A percentile compares a stretch with the other conserved stretches of the same genome.
phyloP scores from a whole-genome alignment of 2,329 filamentous ascomycete genomes.

The Talaromyces sp. region DNA sequence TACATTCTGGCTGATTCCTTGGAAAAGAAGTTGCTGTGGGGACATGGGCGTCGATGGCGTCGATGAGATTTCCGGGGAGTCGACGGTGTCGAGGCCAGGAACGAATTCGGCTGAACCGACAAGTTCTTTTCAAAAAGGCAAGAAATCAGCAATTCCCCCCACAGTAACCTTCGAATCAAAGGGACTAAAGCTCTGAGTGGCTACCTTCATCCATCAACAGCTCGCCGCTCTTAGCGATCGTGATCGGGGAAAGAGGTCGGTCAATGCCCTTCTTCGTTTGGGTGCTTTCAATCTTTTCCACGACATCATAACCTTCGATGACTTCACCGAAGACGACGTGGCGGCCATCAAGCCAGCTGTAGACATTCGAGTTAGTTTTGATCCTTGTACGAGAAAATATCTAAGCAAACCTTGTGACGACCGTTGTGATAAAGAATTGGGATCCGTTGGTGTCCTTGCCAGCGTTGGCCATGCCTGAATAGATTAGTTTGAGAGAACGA shows the following conservation, averaged over 20 bases:
- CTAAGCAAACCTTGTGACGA: constrained; percentile 47
- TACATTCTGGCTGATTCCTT: neutral
- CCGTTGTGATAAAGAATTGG: constrained; percentile 66
- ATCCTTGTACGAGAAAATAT: neutral
- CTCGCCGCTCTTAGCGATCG: constrained; percentile 64
- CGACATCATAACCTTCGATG: constrained; percentile 63
- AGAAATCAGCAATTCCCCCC: constrained; percentile 33
- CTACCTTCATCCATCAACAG: constrained; percentile 62
- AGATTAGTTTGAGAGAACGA: constrained; percentile 17
- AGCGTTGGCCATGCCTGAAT: constrained; percentile 60
- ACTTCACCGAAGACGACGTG: constrained; percentile 69
- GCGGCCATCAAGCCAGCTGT: constrained; percentile 58
- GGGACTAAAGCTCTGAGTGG: constrained; percentile 60
- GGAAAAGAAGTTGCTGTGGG: constrained; percentile 16
- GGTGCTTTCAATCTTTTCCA: constrained; percentile 63
- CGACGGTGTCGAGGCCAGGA: constrained; percentile 4
- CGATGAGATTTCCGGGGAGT: neutral
- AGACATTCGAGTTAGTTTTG: neutral
- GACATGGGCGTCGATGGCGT: constrained; percentile 1
- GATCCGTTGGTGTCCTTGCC: constrained; percentile 63
- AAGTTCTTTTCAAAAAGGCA: constrained; percentile 23
- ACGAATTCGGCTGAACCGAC: constrained; percentile 12
- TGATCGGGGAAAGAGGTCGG: constrained; percentile 57
- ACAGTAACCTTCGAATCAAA: constrained; percentile 22
- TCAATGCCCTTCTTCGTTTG: constrained; percentile 52